Evolutionary conservation across 768 basidiomycete genomes (phyloP), one percentile per base, ranked within the genome.

Genomic region (Phlebiopsis gigantea): DNA sequence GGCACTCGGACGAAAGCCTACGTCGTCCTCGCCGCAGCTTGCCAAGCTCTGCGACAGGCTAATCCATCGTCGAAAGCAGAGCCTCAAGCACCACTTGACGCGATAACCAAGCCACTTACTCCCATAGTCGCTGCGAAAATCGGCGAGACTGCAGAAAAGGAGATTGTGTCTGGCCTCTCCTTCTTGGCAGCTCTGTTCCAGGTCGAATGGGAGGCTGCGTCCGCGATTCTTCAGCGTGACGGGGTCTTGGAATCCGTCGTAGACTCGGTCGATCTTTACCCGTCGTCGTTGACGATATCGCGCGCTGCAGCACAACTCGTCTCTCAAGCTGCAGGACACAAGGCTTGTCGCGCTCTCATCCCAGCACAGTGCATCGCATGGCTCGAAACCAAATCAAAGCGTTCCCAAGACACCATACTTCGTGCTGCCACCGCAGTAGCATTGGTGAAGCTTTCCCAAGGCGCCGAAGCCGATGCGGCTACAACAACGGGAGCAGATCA

Each of bases 141-240:
- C 9, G 72, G 78, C 30, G 84, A 85, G 45, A 77, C 80, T 2
- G 74, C 80, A 19, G 84, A 88, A 67, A 56, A 65, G 10, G 73
- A 76, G 31, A 69, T 83, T 25, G 71, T 86, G 17, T 70, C 74
- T 14, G 84, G 83, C 10, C 70, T 88, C 39, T 78, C 82, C 1
- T 86, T 92, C 67, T 75, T 93, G 48, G 74, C 79, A n/a, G 90
- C 89, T 0, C 73, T 95, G 19, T 91, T 93, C 65, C 90, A 93
- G 66, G 82, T 93, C n/a, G 90, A 92, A 62, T 79, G 83, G 70
- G 72, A 78, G 51, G 73, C 82, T 1, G 92, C 89, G 9, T 75
- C 84, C 9, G 62, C 75, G 22, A 82, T 95, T 53, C 83, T 93
- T 56, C 69, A 73, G 34, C 74, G 77, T 49, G 85, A 90, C 57